These are phyloP conservation scores for Hygrocybe punicea DNA, from an alignment of 768 basidiomycete species.

Conservation along the genomic window DNA sequence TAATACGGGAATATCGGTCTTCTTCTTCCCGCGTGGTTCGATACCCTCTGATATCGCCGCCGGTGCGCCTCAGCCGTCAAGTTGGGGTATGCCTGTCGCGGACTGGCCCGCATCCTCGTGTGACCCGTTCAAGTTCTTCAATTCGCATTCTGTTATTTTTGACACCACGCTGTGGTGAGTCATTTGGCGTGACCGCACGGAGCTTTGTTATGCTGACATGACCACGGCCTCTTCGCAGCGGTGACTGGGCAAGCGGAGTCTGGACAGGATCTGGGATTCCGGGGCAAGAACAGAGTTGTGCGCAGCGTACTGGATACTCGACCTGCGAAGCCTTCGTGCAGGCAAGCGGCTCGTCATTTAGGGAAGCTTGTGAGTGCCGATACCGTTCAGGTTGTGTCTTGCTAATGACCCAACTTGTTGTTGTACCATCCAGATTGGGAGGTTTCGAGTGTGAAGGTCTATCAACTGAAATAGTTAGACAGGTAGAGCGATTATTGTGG, in stretches of 20 bases:
- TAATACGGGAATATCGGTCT: conserved; percentile 68
- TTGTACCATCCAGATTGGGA: conserved; percentile 64
- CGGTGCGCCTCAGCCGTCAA: conserved; percentile 68
- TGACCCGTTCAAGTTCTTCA: conserved; percentile 76
- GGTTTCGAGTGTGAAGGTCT: conserved; percentile 70
- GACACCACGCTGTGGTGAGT: conserved; percentile 80
- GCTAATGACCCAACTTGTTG: conserved; percentile 2
- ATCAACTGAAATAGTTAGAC: conserved; percentile 41
- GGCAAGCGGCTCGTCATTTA: conserved; percentile 65
- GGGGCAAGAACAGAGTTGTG: conserved; percentile 85
- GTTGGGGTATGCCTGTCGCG: conserved; percentile 77
- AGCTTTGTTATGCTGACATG: neutral
- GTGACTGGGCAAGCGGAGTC: conserved; percentile 85
- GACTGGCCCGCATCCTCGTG: conserved; percentile 74
- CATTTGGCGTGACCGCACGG: conserved; percentile 11
- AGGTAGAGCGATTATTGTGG: too few species aligned
- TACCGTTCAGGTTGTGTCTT: neutral
- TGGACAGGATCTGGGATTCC: conserved; percentile 73
- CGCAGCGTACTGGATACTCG: conserved; percentile 73
- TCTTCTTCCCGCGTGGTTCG: conserved; percentile 72
- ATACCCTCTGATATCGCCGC: conserved; percentile 75
- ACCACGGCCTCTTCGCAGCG: conserved; percentile 39
- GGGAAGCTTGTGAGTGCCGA: conserved; percentile 67
- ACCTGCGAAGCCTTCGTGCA: conserved; percentile 78
- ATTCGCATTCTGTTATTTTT: conserved; percentile 72